phyloP scores from a whole-genome alignment of 2,329 filamentous ascomycete species.

The Diplodia seriata region DNA sequence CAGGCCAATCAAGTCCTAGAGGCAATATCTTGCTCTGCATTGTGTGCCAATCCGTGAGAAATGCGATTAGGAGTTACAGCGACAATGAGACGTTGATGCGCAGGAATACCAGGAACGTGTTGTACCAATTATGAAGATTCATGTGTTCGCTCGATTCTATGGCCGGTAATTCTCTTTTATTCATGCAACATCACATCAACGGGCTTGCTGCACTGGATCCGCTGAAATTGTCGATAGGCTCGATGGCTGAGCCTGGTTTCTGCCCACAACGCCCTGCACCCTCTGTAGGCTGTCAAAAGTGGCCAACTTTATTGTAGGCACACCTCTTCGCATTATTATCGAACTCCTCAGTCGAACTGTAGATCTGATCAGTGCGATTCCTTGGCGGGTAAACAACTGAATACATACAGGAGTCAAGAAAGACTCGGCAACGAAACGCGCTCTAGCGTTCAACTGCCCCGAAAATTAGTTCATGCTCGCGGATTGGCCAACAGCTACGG shows the following conservation, averaged over 20 bases:
- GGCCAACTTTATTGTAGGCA: slow-evolving; percentile 1
- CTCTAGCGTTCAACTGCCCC: slow-evolving; percentile 85
- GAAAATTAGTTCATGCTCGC: not conserved
- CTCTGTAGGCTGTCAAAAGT: not conserved
- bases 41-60: not conserved
- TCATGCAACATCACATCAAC: slow-evolving; percentile 22
- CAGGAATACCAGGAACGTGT: not conserved
- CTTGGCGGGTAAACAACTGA: not conserved
- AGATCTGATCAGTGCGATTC: not conserved
- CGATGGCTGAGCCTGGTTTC: not conserved
- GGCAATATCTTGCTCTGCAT: not conserved
- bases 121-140: slow-evolving; percentile 9
- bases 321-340: not conserved
- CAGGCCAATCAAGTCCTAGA: not conserved
- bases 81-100: not conserved
- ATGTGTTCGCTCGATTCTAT: slow-evolving; percentile 15
- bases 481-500: not conserved
- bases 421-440: slow-evolving; percentile 96
- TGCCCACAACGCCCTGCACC: slow-evolving; percentile 5
- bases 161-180: not conserved
- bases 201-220: not conserved
- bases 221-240: slow-evolving; percentile 17
- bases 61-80: not conserved
- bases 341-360: slow-evolving; percentile 24
- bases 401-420: slow-evolving; percentile 86